A percentile compares a stretch with the other conserved stretches of the same genome.
Evolutionary conservation across 73 alveolate genomes (phyloP).

Genomic region (Tetrahymena borealis): DNA sequence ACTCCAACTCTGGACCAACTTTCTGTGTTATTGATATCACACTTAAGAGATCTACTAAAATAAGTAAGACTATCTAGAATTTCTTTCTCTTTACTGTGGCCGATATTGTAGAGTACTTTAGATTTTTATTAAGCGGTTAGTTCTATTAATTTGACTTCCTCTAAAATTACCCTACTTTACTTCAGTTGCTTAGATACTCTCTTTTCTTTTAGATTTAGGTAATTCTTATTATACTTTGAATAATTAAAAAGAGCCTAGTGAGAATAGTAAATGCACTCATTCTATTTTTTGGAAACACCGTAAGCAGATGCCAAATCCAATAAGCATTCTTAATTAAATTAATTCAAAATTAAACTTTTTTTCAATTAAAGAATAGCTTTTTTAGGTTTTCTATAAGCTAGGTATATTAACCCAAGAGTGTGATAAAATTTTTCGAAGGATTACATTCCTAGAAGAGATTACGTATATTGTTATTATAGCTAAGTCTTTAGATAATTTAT

Average conservation of each 20-base stretch:
- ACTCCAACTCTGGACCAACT: neutral
- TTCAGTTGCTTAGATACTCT: neutral
- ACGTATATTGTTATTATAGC: neutral
- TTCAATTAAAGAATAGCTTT: neutral
- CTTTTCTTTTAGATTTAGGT: neutral
- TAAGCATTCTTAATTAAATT: neutral
- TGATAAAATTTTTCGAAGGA: neutral
- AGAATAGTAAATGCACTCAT: neutral
- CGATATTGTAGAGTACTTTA: neutral
- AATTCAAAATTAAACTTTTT: neutral
- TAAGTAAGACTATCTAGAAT: neutral
- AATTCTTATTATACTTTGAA: neutral
- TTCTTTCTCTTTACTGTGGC: neutral
- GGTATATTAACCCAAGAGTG: neutral
- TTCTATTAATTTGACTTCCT: neutral
- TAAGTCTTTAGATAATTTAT: neutral
- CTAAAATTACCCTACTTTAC: neutral
- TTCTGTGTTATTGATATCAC: neutral
- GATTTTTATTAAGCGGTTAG: neutral
- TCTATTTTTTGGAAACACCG: neutral
- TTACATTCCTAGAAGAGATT: neutral
- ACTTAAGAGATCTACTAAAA: neutral
- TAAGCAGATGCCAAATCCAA: neutral
- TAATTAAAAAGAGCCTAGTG: neutral
- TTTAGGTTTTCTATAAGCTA: neutral